These are phyloP conservation scores for Mimosa pudica DNA, from an alignment of 306 rosid genomes.

Conservation along the genomic window DNA sequence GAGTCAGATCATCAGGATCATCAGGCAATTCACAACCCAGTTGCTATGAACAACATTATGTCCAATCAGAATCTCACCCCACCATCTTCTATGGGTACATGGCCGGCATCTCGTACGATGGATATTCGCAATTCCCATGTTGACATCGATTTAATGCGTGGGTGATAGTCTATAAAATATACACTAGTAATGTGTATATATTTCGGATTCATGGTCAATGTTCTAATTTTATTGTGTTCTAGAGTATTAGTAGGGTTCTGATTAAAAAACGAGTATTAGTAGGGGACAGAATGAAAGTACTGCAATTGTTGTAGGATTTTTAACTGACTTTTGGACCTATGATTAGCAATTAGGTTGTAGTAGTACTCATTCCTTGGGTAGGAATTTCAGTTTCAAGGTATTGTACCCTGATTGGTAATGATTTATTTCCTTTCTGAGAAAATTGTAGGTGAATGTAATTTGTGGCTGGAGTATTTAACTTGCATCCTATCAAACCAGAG, in stretches of 20 bases:
- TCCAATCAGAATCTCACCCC: slow-evolving; percentile 57
- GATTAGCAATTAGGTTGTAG: slow-evolving; percentile 35
- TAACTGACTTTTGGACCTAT: slow-evolving; percentile 48
- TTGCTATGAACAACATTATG: slow-evolving; percentile 40
- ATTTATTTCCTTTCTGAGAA: slow-evolving; percentile 22
- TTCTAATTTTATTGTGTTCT: slow-evolving; percentile 48
- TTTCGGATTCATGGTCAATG: slow-evolving; percentile 39
- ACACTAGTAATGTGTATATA: slow-evolving; percentile 40
- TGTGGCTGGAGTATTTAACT: slow-evolving; percentile 11
- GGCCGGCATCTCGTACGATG: slow-evolving; percentile 62
- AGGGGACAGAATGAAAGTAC: slow-evolving; percentile 47
- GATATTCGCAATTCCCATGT: slow-evolving; percentile 74
- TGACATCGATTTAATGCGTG: slow-evolving; percentile 93
- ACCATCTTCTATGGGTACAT: slow-evolving; percentile 52
- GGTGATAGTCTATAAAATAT: slow-evolving; percentile 42
- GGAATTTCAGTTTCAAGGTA: slow-evolving; percentile 37
- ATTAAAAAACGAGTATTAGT: not conserved
- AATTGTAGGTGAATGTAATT: slow-evolving; percentile 22
- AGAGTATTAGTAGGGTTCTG: slow-evolving; percentile 26
- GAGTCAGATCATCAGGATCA: slow-evolving; percentile 66
- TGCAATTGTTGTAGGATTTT: slow-evolving; percentile 46
- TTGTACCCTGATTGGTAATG: slow-evolving; percentile 30
- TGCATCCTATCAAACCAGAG: not conserved
- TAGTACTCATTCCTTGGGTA: slow-evolving; percentile 50
- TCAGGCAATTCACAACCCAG: slow-evolving; percentile 56